Evolutionary conservation across 306 rosid species (phyloP).

Genomic region (Senna tora): DNA sequence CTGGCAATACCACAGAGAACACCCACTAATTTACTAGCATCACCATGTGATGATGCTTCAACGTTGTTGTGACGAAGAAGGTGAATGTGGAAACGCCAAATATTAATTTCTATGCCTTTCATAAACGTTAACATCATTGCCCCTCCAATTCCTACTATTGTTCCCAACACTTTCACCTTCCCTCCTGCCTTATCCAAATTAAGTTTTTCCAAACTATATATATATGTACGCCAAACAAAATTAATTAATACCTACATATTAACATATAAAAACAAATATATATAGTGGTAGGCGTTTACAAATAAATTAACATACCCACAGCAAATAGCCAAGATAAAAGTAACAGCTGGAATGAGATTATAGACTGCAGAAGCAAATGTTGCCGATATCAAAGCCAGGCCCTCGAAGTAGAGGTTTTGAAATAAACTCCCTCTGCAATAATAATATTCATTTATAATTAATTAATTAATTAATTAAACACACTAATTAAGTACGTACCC

Average conservation of each 20-base stretch:
- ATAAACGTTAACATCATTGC: constrained; percentile 46
- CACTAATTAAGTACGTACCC: too few relatives aligned
- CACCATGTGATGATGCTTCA: background rate
- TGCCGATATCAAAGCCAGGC: constrained; percentile 50
- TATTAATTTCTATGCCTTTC: constrained; percentile 45
- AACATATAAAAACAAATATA: too few relatives aligned
- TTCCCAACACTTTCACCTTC: constrained; percentile 49
- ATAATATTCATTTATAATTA: too few relatives aligned
- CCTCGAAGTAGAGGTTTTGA: constrained; percentile 49
- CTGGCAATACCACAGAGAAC: constrained; percentile 47
- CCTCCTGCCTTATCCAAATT: constrained; percentile 33
- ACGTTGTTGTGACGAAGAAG: constrained; percentile 40
- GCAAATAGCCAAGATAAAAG: constrained; percentile 47
- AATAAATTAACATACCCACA: constrained; percentile 45
- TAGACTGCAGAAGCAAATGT: constrained; percentile 50
- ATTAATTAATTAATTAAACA: too few relatives aligned
- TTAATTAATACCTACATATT: too few relatives aligned
- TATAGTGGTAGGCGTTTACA: too few relatives aligned
- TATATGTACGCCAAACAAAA: too few relatives aligned
- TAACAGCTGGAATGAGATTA: constrained; percentile 53
- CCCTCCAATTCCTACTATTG: constrained; percentile 48
- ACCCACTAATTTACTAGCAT: constrained; percentile 22
- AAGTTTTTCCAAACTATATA: constrained; percentile 27
- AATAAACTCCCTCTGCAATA: constrained; percentile 50
- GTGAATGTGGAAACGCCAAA: constrained; percentile 44